Evolutionary conservation across 768 basidiomycete species (phyloP).

Genomic region (Agaricus blazei): DNA sequence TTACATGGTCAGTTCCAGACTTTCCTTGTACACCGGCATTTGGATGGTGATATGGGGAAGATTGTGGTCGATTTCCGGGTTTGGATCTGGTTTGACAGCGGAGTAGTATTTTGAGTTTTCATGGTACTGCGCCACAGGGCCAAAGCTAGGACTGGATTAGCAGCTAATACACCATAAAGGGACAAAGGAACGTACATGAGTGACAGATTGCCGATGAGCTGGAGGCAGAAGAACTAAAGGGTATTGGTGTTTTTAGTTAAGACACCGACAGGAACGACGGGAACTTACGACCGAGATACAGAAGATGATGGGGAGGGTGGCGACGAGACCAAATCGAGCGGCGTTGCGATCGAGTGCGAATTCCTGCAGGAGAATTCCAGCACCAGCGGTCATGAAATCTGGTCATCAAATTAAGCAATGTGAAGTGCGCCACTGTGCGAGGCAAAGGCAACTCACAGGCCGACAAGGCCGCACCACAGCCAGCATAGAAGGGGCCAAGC

Average conservation of each 20-base stretch:
- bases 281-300: conserved; percentile 68
- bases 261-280: not conserved
- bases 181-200: conserved; percentile 36
- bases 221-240: conserved; percentile 70
- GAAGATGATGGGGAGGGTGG: conserved; percentile 65
- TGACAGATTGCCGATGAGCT: conserved; percentile 61
- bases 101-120: conserved; percentile 84
- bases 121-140: conserved; percentile 82
- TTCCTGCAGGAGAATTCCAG: conserved; percentile 59
- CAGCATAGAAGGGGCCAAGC: conserved; percentile 69
- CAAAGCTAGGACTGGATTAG: conserved; percentile 34
- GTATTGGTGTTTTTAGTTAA: not conserved
- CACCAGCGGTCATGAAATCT: conserved; percentile 63
- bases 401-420: not conserved
- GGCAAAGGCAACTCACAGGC: conserved; percentile 38
- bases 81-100: conserved; percentile 58
- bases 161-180: conserved; percentile 12
- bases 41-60: conserved; percentile 79
- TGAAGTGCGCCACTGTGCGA: conserved; percentile 1
- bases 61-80: conserved; percentile 61
- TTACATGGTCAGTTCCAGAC: conserved; percentile 67
- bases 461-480: conserved; percentile 58
- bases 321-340: conserved; percentile 60
- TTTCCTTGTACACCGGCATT: conserved; percentile 87
- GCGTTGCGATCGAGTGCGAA: conserved; percentile 59